phyloP scores from a whole-genome alignment of 2,329 filamentous ascomycete species.

The Erysiphe pulchra region DNA sequence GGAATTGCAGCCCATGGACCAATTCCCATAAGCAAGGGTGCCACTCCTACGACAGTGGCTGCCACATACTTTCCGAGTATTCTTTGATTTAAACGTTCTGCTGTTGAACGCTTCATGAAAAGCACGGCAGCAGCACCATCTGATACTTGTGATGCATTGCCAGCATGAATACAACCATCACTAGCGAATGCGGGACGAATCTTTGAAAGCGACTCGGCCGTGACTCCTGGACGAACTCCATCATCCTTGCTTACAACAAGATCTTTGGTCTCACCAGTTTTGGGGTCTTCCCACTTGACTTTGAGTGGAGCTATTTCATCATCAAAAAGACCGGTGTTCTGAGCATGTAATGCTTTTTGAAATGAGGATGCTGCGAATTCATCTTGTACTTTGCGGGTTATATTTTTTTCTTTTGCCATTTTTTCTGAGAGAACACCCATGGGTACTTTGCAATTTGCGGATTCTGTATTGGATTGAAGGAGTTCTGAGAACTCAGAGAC shows the following conservation, averaged over 20 bases:
- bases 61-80: slow-evolving; percentile 85
- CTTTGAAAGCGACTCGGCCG: slow-evolving; percentile 68
- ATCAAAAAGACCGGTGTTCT: slow-evolving; percentile 71
- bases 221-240: slow-evolving; percentile 65
- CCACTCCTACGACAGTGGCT: slow-evolving; percentile 65
- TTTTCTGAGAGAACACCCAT: slow-evolving; percentile 87
- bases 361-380: slow-evolving; percentile 85
- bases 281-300: slow-evolving; percentile 73
- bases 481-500: slow-evolving; percentile 83
- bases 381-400: slow-evolving; percentile 54
- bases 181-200: slow-evolving; percentile 77
- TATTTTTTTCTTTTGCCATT: slow-evolving; percentile 68
- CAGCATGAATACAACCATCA: slow-evolving; percentile 81
- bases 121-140: slow-evolving; percentile 89
- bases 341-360: slow-evolving; percentile 67
- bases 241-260: slow-evolving; percentile 71
- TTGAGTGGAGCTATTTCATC: slow-evolving; percentile 74
- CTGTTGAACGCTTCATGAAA: slow-evolving; percentile 82
- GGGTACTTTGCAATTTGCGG: slow-evolving; percentile 89
- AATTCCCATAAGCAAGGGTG: slow-evolving; percentile 84
- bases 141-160: slow-evolving; percentile 86
- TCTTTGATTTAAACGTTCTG: slow-evolving; percentile 63
- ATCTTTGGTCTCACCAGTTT: slow-evolving; percentile 62
- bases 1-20: slow-evolving; percentile 93
- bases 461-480: slow-evolving; percentile 54